Evolutionary conservation across 352 stramenopile genomes (phyloP), one percentile per base, ranked within the genome.

Genomic region (Blastocystis sp.): DNA sequence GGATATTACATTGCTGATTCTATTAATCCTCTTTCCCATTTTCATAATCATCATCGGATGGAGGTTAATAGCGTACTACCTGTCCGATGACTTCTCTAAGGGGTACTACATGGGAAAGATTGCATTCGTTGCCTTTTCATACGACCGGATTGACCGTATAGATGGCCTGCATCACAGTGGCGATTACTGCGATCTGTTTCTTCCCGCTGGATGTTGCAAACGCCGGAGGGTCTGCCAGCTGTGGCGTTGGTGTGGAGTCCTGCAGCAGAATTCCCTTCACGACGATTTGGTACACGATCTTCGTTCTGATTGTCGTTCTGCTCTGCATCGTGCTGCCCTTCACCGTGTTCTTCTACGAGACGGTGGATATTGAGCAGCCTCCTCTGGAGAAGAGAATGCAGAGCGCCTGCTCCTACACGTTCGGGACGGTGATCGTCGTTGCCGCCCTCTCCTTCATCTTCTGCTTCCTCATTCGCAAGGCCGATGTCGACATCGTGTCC

Each of bases 201-300:
- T 89, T 89, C 59, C 79, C 79, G 35, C 19, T 89, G 55, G 79
- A 89, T 89, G 79, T 89, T 1, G 37, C 62, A 9, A 89, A 89
- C 61, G 79, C 63, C 16, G 66, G 79, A 65, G 79, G 55, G 21
- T 51, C 66, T 3, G 50, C 70, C 26, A 55, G 26, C 24, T 89
- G 79, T 51, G 50, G n/a, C 21, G 41, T 51, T 1, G 41, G 31
- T 60, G 61, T 39, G 19, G 50, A 33, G 31, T 21, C 16, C n/a
- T 89, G 79, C 60, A 55, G 37, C 26, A 33, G 45, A 3, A 77
- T 89, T 39, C 39, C 39, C 62, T 89, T 89, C 41, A 80, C 79
- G 1, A 33, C 29, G n/a, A 89, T 89, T 35, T 89, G 79, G 79
- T 80, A 89, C 35, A 29, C n/a, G 10, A 3, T 89, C 24, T 89